Evolutionary conservation across 257 asterid species (phyloP).

Genomic region (Solanum etuberosum): DNA sequence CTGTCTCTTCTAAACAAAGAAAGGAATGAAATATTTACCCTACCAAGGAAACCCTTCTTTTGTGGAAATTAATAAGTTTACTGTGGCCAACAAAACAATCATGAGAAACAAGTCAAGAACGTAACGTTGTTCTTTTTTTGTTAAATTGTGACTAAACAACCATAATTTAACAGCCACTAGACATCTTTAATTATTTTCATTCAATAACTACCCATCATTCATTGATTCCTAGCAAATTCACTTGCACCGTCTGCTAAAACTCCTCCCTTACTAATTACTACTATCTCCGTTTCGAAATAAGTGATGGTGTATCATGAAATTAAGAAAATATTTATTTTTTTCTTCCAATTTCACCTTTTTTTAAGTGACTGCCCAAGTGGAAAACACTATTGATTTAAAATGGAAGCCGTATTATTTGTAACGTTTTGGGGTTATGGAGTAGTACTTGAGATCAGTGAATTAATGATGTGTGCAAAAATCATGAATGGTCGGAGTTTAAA

Average conservation of each 20-base stretch:
- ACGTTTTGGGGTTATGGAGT: background rate
- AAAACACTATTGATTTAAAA: too few species aligned
- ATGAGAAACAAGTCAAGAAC: background rate
- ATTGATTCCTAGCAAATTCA: background rate
- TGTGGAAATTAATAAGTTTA: background rate
- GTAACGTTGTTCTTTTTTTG: background rate
- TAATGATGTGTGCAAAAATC: too few species aligned
- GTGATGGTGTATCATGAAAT: background rate
- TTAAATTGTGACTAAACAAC: background rate
- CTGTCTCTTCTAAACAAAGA: slow-evolving; percentile 4
- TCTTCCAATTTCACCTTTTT: background rate
- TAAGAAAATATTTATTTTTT: background rate
- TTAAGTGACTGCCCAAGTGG: background rate
- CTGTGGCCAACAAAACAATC: background rate
- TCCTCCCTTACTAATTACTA: background rate
- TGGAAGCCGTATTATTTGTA: background rate
- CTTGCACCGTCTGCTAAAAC: background rate
- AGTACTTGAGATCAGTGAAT: background rate
- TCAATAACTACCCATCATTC: background rate
- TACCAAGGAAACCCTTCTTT: background rate
- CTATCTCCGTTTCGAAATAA: background rate
- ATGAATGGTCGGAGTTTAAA: background rate
- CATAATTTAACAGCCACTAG: background rate
- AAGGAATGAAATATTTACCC: background rate
- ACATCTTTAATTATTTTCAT: background rate